Conservation (phyloP, 805 yeast species). For the Saccharomycopsis javanensis region DNA sequence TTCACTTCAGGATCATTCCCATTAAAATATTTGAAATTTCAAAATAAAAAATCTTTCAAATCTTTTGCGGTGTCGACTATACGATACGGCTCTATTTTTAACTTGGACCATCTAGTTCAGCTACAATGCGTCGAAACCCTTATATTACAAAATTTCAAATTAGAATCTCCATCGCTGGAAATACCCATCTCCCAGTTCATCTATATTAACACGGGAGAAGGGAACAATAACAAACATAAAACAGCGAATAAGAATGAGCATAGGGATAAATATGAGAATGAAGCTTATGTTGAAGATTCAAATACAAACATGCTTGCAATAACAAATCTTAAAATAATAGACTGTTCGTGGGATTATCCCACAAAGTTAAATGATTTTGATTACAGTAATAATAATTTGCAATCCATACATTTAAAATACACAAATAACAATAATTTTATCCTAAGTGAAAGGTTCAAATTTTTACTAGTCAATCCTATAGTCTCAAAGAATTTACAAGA, state of each 20-base stretch:
- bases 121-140: conserved; percentile 4
- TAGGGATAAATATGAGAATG: too few relatives aligned
- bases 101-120: conserved; percentile 8
- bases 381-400: background rate
- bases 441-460: conserved; percentile 15
- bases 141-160: conserved; percentile 11
- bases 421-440: conserved; percentile 9
- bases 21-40: conserved; percentile 9
- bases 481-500: background rate
- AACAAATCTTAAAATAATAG: conserved; percentile 5
- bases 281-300: too few relatives aligned
- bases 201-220: background rate
- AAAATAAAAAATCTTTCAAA: background rate
- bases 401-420: conserved; percentile 4
- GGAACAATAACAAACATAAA: too few relatives aligned
- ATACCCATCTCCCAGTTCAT: background rate
- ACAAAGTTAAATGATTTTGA: conserved; percentile 8
- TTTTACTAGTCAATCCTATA: conserved; percentile 7
- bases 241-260: too few relatives aligned
- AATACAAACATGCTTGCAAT: background rate
- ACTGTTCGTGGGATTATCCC: conserved; percentile 18
- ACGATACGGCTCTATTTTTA: conserved; percentile 6
- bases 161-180: background rate
- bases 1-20: conserved; percentile 12
- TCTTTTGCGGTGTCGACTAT: conserved; percentile 5